phyloP scores from a whole-genome alignment of 75 land plant species.

The Sequoia sempervirens region DNA sequence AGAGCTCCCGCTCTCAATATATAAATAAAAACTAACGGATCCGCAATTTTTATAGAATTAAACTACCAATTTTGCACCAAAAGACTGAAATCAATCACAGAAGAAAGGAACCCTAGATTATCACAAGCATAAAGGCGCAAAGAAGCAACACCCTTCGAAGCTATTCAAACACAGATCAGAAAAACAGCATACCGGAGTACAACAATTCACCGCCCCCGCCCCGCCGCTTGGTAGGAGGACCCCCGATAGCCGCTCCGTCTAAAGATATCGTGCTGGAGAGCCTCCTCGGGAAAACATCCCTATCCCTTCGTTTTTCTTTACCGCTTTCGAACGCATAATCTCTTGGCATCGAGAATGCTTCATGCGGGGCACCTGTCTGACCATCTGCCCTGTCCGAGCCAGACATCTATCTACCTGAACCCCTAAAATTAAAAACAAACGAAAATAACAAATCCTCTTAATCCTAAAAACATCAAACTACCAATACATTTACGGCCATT shows the following conservation, averaged over 20 bases:
- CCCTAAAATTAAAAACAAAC: not conserved
- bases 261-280: not conserved
- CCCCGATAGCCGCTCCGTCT: not conserved
- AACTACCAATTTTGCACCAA: not conserved
- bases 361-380: conserved; percentile 3
- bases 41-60: not conserved
- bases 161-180: not conserved
- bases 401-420: conserved; percentile 8
- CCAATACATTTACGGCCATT: not conserved
- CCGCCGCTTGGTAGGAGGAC: not conserved
- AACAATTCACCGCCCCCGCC: not conserved
- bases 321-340: conserved; percentile 2
- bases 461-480: not conserved
- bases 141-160: not conserved
- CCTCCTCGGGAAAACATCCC: conserved; percentile 4
- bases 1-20: not conserved
- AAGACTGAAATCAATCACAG: not conserved
- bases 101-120: not conserved
- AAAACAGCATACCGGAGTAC: conserved; percentile 1
- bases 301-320: conserved; percentile 1
- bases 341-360: conserved; percentile 10
- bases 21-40: conserved; percentile 1
- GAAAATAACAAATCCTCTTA: not conserved
- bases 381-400: conserved; percentile 15
- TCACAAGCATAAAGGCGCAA: not conserved